phyloP scores from a whole-genome alignment of 371 early-diverging fungal genomes.

The Actinomortierella ambigua region DNA sequence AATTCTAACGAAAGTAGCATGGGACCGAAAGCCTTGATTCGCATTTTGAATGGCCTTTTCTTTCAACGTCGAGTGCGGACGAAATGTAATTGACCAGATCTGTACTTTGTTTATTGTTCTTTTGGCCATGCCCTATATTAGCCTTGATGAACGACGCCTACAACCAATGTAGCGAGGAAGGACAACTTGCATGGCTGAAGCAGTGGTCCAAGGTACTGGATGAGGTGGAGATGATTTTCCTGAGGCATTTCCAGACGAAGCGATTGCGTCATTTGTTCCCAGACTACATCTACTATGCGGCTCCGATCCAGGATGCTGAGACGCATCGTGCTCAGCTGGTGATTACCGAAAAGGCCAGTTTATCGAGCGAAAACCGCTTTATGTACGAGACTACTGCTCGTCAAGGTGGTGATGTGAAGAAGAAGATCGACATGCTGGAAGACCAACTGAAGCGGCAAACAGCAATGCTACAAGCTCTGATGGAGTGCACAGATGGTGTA shows the following conservation, averaged over 20 bases:
- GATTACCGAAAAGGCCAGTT: slow-evolving; percentile 30
- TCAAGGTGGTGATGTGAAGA: no score
- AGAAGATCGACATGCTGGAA: no score
- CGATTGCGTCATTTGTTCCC: slow-evolving; percentile 39
- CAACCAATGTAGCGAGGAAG: slow-evolving; percentile 34
- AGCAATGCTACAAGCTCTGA: no score
- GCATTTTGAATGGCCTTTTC: no score
- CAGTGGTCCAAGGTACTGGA: slow-evolving; percentile 40
- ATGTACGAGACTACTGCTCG: slow-evolving; percentile 8
- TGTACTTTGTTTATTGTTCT: no score
- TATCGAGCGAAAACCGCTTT: slow-evolving; percentile 41
- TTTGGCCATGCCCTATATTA: no score
- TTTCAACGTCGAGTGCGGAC: no score
- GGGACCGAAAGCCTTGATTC: no score
- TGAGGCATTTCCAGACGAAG: slow-evolving; percentile 8
- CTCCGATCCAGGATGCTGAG: slow-evolving; percentile 32
- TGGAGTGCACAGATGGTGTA: no score
- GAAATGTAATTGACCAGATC: no score
- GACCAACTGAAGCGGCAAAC: no score
- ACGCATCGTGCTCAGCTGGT: slow-evolving; percentile 26
- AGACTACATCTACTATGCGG: slow-evolving; percentile 41
- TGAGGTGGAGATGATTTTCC: slow-evolving; percentile 21
- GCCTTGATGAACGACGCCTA: slow-evolving; percentile 44
- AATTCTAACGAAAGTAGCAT: no score
- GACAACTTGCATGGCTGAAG: slow-evolving; percentile 38